Conservation (phyloP, 306 rosid species). For the peach (Prunus persica) region DNA sequence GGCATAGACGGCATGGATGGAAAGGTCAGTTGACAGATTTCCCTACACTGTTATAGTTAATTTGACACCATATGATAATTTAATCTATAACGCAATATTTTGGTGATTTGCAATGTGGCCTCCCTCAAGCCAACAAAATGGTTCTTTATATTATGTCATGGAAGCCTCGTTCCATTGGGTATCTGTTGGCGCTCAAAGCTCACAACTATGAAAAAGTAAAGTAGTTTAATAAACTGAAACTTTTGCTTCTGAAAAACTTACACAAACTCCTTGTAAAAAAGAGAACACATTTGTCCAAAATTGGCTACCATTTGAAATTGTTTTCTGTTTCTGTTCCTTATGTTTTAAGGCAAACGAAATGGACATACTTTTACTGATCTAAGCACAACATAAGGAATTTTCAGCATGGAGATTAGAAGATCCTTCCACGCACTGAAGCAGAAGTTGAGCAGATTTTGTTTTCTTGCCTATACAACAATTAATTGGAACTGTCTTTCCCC, state of each 20-base stretch:
- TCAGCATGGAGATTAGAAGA: background rate
- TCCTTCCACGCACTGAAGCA: background rate
- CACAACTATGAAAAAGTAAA: background rate
- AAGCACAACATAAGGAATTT: background rate
- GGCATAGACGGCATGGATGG: constrained; percentile 99
- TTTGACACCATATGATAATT: background rate
- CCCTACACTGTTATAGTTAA: background rate
- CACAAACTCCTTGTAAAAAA: background rate
- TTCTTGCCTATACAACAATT: background rate
- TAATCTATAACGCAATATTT: background rate
- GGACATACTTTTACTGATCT: background rate
- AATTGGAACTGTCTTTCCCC: background rate
- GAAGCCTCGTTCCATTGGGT: background rate
- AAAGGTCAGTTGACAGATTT: constrained; percentile 46
- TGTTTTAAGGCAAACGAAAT: background rate
- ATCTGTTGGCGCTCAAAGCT: background rate
- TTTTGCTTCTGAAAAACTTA: background rate
- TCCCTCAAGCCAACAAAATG: background rate
- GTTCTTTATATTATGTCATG: background rate
- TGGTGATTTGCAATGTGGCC: background rate
- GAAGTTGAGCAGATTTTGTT: background rate
- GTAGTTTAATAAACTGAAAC: background rate
- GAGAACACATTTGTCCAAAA: background rate
- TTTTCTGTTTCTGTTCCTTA: background rate
- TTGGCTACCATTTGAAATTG: background rate